Evolutionary conservation across 1,139 yeast genomes (phyloP).

Genomic region (Magnusiomyces suaveolens): DNA sequence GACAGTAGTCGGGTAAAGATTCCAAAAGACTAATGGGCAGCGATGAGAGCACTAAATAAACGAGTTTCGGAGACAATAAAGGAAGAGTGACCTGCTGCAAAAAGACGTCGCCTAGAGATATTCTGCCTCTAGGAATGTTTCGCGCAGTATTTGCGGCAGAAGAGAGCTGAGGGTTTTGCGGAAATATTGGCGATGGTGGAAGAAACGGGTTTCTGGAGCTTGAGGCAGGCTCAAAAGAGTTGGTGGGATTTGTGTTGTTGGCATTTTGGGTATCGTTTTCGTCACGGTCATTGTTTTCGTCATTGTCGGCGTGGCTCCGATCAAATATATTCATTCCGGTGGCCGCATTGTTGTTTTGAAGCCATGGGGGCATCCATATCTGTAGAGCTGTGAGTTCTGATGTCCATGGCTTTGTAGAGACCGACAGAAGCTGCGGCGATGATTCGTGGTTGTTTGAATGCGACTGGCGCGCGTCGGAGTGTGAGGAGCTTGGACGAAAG

Average conservation of each 20-base stretch:
- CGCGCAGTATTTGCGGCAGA: not conserved
- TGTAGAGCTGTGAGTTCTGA: not conserved
- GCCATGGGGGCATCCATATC: conserved; percentile 1
- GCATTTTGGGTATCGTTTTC: not conserved
- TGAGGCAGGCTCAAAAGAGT: not conserved
- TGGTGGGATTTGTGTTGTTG: not conserved
- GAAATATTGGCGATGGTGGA: not conserved
- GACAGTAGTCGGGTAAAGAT: not conserved
- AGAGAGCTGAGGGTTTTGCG: not conserved
- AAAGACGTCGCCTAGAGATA: not conserved
- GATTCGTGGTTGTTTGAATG: not conserved
- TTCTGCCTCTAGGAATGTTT: not conserved
- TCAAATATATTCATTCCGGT: not conserved
- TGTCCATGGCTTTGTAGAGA: not conserved
- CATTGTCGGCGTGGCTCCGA: not conserved
- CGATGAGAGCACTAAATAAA: not conserved
- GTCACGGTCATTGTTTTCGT: not conserved
- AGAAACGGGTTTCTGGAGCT: not conserved
- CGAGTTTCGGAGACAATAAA: not conserved
- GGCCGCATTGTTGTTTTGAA: not conserved
- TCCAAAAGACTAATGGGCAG: not conserved
- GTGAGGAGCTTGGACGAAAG: not conserved
- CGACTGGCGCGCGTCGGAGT: not conserved
- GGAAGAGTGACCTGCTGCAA: not conserved
- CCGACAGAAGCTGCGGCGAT: too few species aligned